A percentile compares a stretch with the other conserved stretches of the same genome.
Evolutionary conservation across 495 filamentous ascomycete species (phyloP).

Genomic region (Parathielavia hyrcaniae): DNA sequence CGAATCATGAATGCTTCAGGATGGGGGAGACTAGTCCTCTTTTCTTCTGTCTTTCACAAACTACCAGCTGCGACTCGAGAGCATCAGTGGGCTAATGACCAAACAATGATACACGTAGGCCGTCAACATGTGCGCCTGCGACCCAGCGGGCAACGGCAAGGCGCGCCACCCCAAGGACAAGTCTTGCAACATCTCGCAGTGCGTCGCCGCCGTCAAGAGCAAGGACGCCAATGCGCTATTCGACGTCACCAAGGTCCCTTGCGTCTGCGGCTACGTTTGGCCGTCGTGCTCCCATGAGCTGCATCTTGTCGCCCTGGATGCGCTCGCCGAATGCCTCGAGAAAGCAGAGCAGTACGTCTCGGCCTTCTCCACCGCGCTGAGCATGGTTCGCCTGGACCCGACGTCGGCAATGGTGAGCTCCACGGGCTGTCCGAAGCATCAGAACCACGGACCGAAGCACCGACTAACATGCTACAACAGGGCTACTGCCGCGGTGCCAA

Average conservation of each 20-base stretch:
- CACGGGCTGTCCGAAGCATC: not conserved
- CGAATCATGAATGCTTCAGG: no score
- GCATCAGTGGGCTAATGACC: not conserved
- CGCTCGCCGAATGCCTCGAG: conserved; percentile 20
- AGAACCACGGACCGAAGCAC: not conserved
- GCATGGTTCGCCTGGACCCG: conserved; percentile 25
- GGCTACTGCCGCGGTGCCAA: conserved; percentile 30
- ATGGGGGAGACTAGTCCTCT: no score
- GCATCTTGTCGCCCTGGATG: conserved; percentile 25
- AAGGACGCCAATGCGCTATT: conserved; percentile 14
- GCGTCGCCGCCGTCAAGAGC: conserved; percentile 13
- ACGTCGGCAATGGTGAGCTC: conserved; percentile 18
- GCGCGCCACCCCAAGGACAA: conserved; percentile 26
- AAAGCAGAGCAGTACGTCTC: conserved; percentile 16
- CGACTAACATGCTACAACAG: conserved; percentile 11
- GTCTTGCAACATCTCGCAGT: conserved; percentile 27
- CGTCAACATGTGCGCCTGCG: conserved; percentile 21
- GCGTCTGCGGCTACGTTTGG: conserved; percentile 28
- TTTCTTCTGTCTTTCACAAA: no score
- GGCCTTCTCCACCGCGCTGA: conserved; percentile 26
- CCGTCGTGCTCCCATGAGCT: conserved; percentile 16
- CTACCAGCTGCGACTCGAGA: not conserved
- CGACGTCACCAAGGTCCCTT: conserved; percentile 9
- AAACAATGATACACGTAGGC: conserved; percentile 8
- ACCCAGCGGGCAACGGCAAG: not conserved